A percentile compares a stretch with the other conserved stretches of the same genome.
phyloP scores from a whole-genome alignment of 495 filamentous ascomycete genomes.

The Daldinia childiae region DNA sequence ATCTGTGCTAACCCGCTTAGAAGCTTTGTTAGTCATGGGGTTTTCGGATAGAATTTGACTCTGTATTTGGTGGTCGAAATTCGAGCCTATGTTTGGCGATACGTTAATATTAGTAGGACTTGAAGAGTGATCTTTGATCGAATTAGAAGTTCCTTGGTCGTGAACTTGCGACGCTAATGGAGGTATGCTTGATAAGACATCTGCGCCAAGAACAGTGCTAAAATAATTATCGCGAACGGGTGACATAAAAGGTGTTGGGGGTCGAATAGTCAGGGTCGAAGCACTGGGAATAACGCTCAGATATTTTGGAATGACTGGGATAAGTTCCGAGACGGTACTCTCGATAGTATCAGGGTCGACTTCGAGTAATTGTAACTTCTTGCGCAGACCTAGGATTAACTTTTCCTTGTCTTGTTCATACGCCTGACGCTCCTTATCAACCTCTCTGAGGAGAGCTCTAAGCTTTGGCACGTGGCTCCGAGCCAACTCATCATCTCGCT shows the following conservation, averaged over 20 bases:
- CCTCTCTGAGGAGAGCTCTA: constrained; percentile 36
- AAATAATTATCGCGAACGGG: constrained; percentile 41
- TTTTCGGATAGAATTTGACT: constrained; percentile 28
- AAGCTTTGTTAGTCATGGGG: background rate
- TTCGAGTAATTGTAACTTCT: constrained; percentile 37
- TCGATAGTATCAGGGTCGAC: constrained; percentile 39
- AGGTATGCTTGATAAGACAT: constrained; percentile 14
- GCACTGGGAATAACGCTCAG: constrained; percentile 40
- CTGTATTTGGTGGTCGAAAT: constrained; percentile 27
- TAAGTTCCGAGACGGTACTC: constrained; percentile 34
- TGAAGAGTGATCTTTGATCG: constrained; percentile 14
- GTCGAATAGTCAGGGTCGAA: constrained; percentile 36
- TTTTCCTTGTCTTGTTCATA: constrained; percentile 43
- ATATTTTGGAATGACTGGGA: constrained; percentile 33
- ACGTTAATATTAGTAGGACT: constrained; percentile 38
- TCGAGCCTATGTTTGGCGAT: constrained; percentile 19
- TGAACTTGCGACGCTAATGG: constrained; percentile 6
- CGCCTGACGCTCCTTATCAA: constrained; percentile 40
- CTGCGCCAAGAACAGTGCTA: constrained; percentile 34
- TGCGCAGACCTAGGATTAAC: constrained; percentile 32
- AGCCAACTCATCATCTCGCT: constrained; percentile 43
- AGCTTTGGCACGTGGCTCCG: constrained; percentile 41
- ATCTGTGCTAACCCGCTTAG: constrained; percentile 30
- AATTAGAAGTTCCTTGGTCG: constrained; percentile 7
- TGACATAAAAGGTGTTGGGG: constrained; percentile 28